Percentiles rank a stretch among this genome's conserved stretches.
These are phyloP conservation scores for Aphanomyces euteiches DNA, from an alignment of 352 stramenopile genomes.

Conservation along the genomic window DNA sequence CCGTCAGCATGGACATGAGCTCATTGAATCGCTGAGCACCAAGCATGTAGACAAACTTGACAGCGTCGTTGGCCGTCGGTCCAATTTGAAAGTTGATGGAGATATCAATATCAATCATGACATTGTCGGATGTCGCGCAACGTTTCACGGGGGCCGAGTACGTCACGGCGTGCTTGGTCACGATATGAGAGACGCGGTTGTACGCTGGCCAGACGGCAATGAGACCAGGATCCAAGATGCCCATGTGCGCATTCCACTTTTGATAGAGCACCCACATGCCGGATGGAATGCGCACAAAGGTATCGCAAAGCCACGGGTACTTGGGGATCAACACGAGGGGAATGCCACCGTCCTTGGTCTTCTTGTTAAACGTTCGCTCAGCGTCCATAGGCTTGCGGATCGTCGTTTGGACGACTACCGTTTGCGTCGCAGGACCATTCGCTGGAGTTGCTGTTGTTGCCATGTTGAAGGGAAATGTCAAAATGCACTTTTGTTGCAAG, in stretches of 20 bases:
- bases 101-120: conserved; percentile 88
- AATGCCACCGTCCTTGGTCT: conserved; percentile 50
- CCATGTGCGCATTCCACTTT: conserved; percentile 75
- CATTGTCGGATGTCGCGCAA: conserved; percentile 79
- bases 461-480: background rate
- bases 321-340: conserved; percentile 59
- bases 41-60: conserved; percentile 83
- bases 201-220: conserved; percentile 74
- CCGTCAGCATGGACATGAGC: conserved; percentile 71
- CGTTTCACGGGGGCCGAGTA: conserved; percentile 69
- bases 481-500: conserved; percentile 2
- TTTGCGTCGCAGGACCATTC: conserved; percentile 29
- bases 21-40: conserved; percentile 80
- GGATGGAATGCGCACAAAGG: conserved; percentile 61
- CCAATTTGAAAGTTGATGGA: conserved; percentile 87
- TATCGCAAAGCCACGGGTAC: conserved; percentile 51
- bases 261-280: conserved; percentile 80
- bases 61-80: conserved; percentile 63
- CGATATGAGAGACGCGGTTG: conserved; percentile 82
- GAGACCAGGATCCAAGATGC: conserved; percentile 74
- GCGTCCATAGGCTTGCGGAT: conserved; percentile 53
- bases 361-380: conserved; percentile 52
- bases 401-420: conserved; percentile 51
- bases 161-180: conserved; percentile 80
- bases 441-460: background rate